Evolutionary conservation across 805 yeast species (phyloP).

Genomic region (Starmerella scarabaei): DNA sequence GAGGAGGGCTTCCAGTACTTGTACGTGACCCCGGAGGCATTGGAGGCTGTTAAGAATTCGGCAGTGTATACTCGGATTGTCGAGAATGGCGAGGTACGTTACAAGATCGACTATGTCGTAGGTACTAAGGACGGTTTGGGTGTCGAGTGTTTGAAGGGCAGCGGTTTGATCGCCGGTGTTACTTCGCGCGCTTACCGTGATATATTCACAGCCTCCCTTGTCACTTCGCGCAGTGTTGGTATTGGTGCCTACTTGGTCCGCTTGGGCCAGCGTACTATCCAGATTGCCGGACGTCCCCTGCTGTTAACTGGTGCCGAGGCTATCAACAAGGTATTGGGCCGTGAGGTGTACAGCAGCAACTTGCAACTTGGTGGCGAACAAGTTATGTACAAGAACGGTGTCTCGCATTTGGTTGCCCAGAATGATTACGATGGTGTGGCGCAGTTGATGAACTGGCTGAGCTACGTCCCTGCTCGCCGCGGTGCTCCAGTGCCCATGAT

Average conservation of each 20-base stretch:
- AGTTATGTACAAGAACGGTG: slow-evolving; percentile 97
- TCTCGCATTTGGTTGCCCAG: slow-evolving; percentile 90
- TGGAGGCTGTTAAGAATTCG: slow-evolving; percentile 36
- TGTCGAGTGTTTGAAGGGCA: slow-evolving; percentile 95
- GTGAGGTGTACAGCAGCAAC: slow-evolving; percentile 94
- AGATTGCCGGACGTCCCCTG: slow-evolving; percentile 97
- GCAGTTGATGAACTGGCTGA: slow-evolving; percentile 88
- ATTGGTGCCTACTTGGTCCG: slow-evolving; percentile 98
- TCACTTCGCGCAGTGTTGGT: slow-evolving; percentile 99
- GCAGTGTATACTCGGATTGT: slow-evolving; percentile 38
- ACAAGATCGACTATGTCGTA: slow-evolving; percentile 68
- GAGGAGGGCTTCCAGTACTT: slow-evolving; percentile 82
- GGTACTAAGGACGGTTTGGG: slow-evolving; percentile 96
- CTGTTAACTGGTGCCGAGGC: slow-evolving; percentile 99
- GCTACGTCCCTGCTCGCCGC: slow-evolving; percentile 85
- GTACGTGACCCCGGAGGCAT: slow-evolving; percentile 59
- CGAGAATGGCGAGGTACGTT: slow-evolving; percentile 73
- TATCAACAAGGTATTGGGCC: slow-evolving; percentile 87
- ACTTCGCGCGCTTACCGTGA: slow-evolving; percentile 96
- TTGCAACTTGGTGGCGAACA: slow-evolving; percentile 98
- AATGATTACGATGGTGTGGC: slow-evolving; percentile 95
- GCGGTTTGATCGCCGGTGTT: slow-evolving; percentile 98
- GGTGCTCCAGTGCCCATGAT: slow-evolving; percentile 76
- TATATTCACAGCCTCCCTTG: slow-evolving; percentile 93
- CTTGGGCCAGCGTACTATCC: slow-evolving; percentile 97